These are phyloP conservation scores for Leccinum subgranulosum DNA, from an alignment of 768 basidiomycete species.

Conservation along the genomic window DNA sequence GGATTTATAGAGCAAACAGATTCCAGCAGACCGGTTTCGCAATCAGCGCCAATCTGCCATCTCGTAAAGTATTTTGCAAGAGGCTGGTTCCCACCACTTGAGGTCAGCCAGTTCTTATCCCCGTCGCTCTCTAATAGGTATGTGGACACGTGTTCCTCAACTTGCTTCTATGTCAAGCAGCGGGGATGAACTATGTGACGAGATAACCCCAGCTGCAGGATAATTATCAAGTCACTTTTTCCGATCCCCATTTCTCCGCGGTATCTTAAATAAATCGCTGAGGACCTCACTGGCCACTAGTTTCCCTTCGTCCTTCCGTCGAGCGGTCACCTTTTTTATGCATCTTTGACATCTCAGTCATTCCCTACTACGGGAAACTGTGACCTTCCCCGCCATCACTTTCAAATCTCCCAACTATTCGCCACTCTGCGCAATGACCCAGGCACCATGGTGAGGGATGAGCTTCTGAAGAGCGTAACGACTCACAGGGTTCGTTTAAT, in stretches of 20 bases:
- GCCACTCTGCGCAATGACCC: conserved; percentile 10
- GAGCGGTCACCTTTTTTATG: conserved; percentile 13
- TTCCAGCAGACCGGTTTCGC: conserved; percentile 1
- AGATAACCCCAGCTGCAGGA: conserved; percentile 10
- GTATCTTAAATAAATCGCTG: conserved; percentile 18
- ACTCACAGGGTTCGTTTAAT: conserved; percentile 1
- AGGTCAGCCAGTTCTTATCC: conserved; percentile 5
- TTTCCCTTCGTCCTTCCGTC: conserved; percentile 2
- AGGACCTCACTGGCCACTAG: conserved; percentile 5
- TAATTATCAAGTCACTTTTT: conserved; percentile 10
- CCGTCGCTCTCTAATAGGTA: conserved; percentile 15
- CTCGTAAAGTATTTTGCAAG: conserved; percentile 19
- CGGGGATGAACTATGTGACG: conserved; percentile 14
- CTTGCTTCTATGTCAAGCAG: conserved; percentile 15
- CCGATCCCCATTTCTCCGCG: conserved; percentile 8
- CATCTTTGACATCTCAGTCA: conserved; percentile 8
- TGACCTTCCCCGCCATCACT: not conserved
- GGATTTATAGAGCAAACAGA: not conserved
- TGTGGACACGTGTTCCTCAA: conserved; percentile 15
- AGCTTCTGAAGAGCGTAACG: not conserved
- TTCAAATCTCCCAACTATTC: not conserved
- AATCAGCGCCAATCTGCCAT: conserved; percentile 14
- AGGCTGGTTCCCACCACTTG: conserved; percentile 17
- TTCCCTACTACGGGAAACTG: conserved; percentile 8
- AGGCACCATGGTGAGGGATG: conserved; percentile 6